A percentile compares a stretch with the other conserved stretches of the same genome.
These are phyloP conservation scores for Boletus bicolor DNA, from an alignment of 768 basidiomycete species.

Conservation along the genomic window DNA sequence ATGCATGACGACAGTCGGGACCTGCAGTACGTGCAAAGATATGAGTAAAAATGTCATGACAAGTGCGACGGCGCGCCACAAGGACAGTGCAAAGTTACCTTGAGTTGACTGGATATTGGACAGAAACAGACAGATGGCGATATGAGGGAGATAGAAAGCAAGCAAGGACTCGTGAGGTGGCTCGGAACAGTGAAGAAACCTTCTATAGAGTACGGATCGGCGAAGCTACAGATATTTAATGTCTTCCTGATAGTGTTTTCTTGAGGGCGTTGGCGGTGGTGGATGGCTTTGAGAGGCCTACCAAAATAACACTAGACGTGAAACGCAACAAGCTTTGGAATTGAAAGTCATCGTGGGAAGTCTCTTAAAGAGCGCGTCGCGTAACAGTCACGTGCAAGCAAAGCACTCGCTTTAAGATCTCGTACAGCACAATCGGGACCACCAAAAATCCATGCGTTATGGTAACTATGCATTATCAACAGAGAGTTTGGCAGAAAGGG, in stretches of 20 bases:
- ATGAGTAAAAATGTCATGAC: conserved; percentile 9
- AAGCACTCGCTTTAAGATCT: conserved; percentile 12
- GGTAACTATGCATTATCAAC: neutral
- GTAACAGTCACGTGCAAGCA: conserved; percentile 36
- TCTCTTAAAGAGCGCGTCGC: conserved; percentile 38
- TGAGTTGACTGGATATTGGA: conserved; percentile 13
- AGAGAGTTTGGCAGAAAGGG: neutral
- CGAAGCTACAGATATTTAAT: neutral
- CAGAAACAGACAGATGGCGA: conserved; percentile 17
- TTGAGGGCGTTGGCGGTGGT: conserved; percentile 12
- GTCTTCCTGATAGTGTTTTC: conserved; percentile 10
- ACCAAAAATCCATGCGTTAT: neutral
- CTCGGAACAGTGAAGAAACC: conserved; percentile 15
- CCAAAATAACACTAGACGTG: conserved; percentile 27
- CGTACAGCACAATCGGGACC: neutral
- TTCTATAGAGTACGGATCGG: conserved; percentile 17
- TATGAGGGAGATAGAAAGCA: conserved; percentile 27
- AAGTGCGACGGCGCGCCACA: neutral
- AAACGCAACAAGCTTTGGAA: conserved; percentile 26
- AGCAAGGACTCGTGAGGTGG: conserved; percentile 19
- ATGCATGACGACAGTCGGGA: conserved; percentile 25
- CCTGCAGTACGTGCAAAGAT: conserved; percentile 4
- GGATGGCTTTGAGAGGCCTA: conserved; percentile 10
- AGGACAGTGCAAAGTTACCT: conserved; percentile 20
- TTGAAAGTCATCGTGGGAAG: conserved; percentile 29